Conservation (phyloP, 2,329 filamentous ascomycete species). For the Colletotrichum orbiculare region DNA sequence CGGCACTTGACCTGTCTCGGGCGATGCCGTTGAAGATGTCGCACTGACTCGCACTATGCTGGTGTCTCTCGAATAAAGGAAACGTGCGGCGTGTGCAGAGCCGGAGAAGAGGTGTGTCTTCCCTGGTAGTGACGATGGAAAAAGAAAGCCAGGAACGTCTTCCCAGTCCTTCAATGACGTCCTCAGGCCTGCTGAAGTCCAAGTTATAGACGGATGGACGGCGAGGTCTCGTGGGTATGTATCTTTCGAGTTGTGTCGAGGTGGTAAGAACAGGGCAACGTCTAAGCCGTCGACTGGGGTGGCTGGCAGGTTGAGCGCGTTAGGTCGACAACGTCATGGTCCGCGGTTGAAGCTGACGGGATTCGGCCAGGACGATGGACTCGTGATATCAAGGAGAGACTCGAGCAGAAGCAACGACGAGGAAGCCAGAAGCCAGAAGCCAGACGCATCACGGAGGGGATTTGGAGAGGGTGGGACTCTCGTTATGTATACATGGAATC, state of each 20-base stretch:
- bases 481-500: slow-evolving; percentile 34
- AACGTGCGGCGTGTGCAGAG: neutral
- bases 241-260: neutral
- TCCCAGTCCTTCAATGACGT: slow-evolving; percentile 9
- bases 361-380: slow-evolving; percentile 13
- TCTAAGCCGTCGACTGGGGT: slow-evolving; percentile 14
- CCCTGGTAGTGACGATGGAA: neutral
- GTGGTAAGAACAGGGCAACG: neutral
- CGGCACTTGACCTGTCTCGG: neutral
- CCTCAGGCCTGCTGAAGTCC: slow-evolving; percentile 33
- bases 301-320: slow-evolving; percentile 6
- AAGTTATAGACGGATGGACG: neutral
- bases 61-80: neutral
- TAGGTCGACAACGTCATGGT: slow-evolving; percentile 32
- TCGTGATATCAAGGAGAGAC: slow-evolving; percentile 37
- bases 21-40: slow-evolving; percentile 4
- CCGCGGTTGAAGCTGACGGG: slow-evolving; percentile 7
- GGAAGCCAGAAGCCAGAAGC: slow-evolving; percentile 3
- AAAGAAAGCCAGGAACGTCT: slow-evolving; percentile 2
- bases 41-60: slow-evolving; percentile 6
- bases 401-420: slow-evolving; percentile 31
- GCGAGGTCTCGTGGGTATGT: neutral
- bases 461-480: slow-evolving; percentile 30
- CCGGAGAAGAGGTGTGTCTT: neutral
- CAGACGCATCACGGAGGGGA: slow-evolving; percentile 23